A percentile compares a stretch with the other conserved stretches of the same genome.
Evolutionary conservation across 768 basidiomycete genomes (phyloP).

Genomic region (Infundibulicybe gibba): DNA sequence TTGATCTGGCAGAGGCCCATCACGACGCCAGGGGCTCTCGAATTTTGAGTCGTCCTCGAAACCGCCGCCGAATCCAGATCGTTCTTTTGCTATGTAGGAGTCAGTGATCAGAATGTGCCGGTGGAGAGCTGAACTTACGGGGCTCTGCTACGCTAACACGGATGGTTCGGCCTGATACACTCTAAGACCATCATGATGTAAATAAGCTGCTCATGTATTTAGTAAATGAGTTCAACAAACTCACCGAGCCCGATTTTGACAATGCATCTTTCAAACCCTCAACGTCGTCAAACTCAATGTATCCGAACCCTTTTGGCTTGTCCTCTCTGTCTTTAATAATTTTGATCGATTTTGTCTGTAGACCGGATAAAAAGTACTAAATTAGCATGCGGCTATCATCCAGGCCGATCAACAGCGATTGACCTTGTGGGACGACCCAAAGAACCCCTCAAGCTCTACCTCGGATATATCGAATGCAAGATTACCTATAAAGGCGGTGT

Average conservation of each 20-base stretch:
- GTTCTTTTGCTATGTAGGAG: conserved; percentile 66
- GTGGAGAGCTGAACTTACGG: conserved; percentile 53
- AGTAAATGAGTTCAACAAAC: conserved; percentile 19
- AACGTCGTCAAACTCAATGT: conserved; percentile 89
- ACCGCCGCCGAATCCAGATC: conserved; percentile 47
- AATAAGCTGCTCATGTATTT: conserved; percentile 2
- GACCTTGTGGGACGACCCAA: conserved; percentile 45
- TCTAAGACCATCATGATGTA: conserved; percentile 41
- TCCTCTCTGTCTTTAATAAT: conserved; percentile 92
- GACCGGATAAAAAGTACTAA: conserved; percentile 1
- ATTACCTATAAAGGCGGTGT: conserved; percentile 96
- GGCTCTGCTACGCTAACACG: conserved; percentile 96
- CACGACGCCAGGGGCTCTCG: conserved; percentile 80
- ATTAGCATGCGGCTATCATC: not conserved
- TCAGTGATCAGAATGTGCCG: conserved; percentile 8
- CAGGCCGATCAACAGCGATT: conserved; percentile 30
- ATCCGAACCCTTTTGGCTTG: conserved; percentile 97
- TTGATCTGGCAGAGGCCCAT: conserved; percentile 76
- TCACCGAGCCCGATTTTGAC: conserved; percentile 62
- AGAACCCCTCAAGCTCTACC: conserved; percentile 77
- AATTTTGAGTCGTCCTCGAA: conserved; percentile 79
- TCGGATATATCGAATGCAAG: conserved; percentile 91
- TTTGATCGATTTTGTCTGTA: conserved; percentile 79
- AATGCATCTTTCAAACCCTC: conserved; percentile 87
- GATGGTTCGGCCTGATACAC: conserved; percentile 73